Percentiles rank a stretch among this genome's conserved stretches.
phyloP scores from a whole-genome alignment of 202 grass and related monocot genomes.

The Zizania palustris region DNA sequence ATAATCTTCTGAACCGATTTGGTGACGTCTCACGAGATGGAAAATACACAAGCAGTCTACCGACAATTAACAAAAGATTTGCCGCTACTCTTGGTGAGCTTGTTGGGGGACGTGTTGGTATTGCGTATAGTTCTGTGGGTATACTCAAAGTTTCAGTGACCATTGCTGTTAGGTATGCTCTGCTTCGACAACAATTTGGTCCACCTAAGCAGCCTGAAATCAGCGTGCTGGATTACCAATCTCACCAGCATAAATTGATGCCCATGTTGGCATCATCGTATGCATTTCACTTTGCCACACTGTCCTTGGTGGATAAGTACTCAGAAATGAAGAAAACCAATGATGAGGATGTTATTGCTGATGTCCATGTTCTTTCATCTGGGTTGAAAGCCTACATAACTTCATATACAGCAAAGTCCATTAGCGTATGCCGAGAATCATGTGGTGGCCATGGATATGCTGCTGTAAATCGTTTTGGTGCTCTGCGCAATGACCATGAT shows the following conservation, averaged over 20 bases:
- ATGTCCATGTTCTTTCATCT: slow-evolving; percentile 88
- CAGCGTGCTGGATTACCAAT: slow-evolving; percentile 90
- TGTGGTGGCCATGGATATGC: slow-evolving; percentile 98
- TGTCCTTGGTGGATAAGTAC: slow-evolving; percentile 69
- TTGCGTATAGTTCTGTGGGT: slow-evolving; percentile 80
- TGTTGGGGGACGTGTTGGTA: slow-evolving; percentile 82
- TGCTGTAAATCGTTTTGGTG: slow-evolving; percentile 90
- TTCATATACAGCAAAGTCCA: slow-evolving; percentile 87
- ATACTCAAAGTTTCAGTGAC: slow-evolving; percentile 88
- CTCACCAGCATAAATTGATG: slow-evolving; percentile 95
- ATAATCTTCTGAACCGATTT: slow-evolving; percentile 96
- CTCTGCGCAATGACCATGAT: slow-evolving; percentile 91
- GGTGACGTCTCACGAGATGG: slow-evolving; percentile 88
- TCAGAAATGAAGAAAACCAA: slow-evolving; percentile 91
- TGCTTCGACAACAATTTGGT: slow-evolving; percentile 94
- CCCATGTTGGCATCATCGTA: slow-evolving; percentile 95
- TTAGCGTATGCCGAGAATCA: slow-evolving; percentile 84
- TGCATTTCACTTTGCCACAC: slow-evolving; percentile 87
- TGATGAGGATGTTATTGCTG: slow-evolving; percentile 71
- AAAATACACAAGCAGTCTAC: slow-evolving; percentile 90
- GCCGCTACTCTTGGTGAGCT: slow-evolving; percentile 92
- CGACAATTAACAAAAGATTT: slow-evolving; percentile 90
- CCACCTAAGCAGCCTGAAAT: slow-evolving; percentile 88
- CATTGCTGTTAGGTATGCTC: slow-evolving; percentile 88
- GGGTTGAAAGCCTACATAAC: slow-evolving; percentile 96